Base-by-base conservation (phyloP, 164 flowering plant genomes). In the Macadamia integrifolia region DNA sequence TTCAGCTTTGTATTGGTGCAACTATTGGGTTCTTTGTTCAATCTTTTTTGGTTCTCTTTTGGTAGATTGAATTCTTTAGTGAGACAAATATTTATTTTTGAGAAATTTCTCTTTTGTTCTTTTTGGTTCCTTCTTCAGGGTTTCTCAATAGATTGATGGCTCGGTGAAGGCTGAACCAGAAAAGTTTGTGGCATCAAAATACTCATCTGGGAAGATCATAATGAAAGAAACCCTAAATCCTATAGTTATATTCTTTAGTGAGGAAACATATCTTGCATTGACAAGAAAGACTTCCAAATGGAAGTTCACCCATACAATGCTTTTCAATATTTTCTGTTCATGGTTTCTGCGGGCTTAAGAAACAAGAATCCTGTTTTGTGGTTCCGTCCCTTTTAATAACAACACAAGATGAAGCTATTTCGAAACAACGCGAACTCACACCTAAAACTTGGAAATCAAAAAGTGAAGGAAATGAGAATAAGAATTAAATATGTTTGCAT, bases 201-300 rank as follows among this genome's bases (percentile, higher is more conserved):
- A 91, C 80, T 90, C 99, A 2, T 80, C 95, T n/a, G 92, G 91
- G 66, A 89, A 88, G 96, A 92, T 90, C 65, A 28, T 68, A 46
- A 68, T 7, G 48, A 10, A 35, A 14, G 32, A 49, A 10, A 60
- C 56, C 65, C 72, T 44, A 28, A 48, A 32, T 71, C 40, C 61
- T 61, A 1, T 49, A 60, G 7, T 61, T 72, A 56, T 69, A 30
- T 11, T 53, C 15, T 53, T 11, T 69, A 23, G 43, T 57, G 48
- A 8, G 57, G 44, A n/a, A 64, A 53, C 35, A 40, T 56, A 62
- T 53, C 49, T 72, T 69, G 65, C 66, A 9, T 53, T 53, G 40
- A 12, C 57, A 43, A 60, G 60, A 53, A 59, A 65, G 17, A 63
- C 63, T 50, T 48, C 14, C 42, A 59, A 60, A 23, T 60, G 30